Evolutionary conservation across 345 rosid genomes (phyloP), one percentile per base, ranked within the genome.

Genomic region (Brassica juncea): DNA sequence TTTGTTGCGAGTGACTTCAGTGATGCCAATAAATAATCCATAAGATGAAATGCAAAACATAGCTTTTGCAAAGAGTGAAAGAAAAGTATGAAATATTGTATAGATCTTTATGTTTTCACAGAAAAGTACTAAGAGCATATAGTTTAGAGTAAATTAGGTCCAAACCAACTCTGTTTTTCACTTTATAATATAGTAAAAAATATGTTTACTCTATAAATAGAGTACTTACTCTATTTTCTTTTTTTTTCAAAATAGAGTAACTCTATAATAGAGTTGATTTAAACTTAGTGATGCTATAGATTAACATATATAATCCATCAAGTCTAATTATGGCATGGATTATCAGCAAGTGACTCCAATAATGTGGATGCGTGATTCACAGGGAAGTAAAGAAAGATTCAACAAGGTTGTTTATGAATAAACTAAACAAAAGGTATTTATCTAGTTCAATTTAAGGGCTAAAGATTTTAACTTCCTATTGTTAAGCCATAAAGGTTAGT

Each of bases 371-470:
- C 31, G 44, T 19, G 35, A 14, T 14, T 8, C 14, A 15, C 14
- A 15, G n/a, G 54, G 28, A 62, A 30, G 70, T 49, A 65, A 44
- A 12, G 54, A 71, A 78, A 2, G 61, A 58, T 66, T 30, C 62
- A 7, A 35, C 42, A 35, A 71, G 8, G 80, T 70, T 32, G 64
- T 34, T 52, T 15, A 37, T 28, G 21, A 52, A 31, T 52, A 32
- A 72, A 72, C 37, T 15, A 42, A 72, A 27, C 75, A 59, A 59
- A 14, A 1, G 63, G 31, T 27, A 27, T 27, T 2, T 27, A 25
- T 66, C 32, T 3, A 66, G 55, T 63, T 54, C 28, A 4, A 34
- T 37, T 35, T 59, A 60, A 12, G 42, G 42, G 60, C 12, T 0
- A 54, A 9, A 23, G n/a, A 11, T 12, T 21, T 31, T 21, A 9